Evolutionary conservation across 2,329 filamentous ascomycete genomes (phyloP), one percentile per base, ranked within the genome.

Genomic region (Corinectria fuckeliana): DNA sequence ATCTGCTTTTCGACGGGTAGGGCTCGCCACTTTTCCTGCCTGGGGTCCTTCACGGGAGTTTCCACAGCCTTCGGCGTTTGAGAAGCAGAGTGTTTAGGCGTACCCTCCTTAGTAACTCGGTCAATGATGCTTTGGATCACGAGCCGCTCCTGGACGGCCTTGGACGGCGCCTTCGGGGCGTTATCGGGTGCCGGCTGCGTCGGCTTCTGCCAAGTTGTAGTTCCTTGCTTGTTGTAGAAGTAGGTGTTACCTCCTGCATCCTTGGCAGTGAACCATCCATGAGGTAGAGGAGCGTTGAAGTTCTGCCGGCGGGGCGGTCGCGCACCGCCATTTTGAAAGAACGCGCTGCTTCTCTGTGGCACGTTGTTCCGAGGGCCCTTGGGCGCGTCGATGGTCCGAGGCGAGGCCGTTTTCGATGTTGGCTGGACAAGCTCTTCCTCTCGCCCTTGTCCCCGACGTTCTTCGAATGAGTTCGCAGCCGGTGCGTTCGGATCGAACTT

Each of bases 91-190:
- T 78, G 79, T 56, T 82, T 81, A 0, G 86, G 86, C 2, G 75
- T 75, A 10, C 75, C 69, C 58, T 88, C 86, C 70, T 91, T 91
- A 47, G 92, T 93, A 47, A 97, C 91, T 57, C 88, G 90, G 65
- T 96, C 89, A 63, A 93, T 93, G 60, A 93, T 92, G 68, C 92
- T 91, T 71, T 97, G 91, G 20, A 97, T 82, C 13, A 87, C 82
- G 70, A 93, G 87, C 63, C 92, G 86, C 65, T 92, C 81, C 67
- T 88, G 81, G 61, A 81, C 76, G 3, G 81, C 82, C 68, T 82
- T 89, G 53, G 88, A 85, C n/a, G 89, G 87, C 8, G 82, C 83
- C 70, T 89, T 91, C 1, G 85, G 80, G 6, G 84, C 79, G 21
- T 83, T 81, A 42, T 91, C 87, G 20, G 85, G 80, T 6, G 90